These are phyloP conservation scores for Moesziomyces parantarcticus DNA, from an alignment of 1,284 basidiomycete genomes.

Conservation along the genomic window DNA sequence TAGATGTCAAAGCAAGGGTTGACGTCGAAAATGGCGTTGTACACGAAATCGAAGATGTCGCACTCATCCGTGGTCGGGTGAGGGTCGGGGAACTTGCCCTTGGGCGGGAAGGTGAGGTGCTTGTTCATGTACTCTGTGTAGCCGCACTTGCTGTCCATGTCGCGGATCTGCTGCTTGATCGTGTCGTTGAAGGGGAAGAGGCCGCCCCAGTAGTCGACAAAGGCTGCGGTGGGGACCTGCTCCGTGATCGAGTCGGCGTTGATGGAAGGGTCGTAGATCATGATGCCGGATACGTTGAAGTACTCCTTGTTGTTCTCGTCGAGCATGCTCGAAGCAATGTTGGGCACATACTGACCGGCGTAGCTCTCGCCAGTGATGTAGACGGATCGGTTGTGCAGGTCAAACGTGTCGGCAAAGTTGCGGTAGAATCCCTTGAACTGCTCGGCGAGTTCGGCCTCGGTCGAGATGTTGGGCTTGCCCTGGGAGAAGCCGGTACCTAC, in stretches of 20 bases:
- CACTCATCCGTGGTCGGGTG: conserved; percentile 22
- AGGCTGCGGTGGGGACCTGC: conserved; percentile 51
- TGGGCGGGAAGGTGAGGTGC: conserved; percentile 60
- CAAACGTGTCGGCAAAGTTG: conserved; percentile 56
- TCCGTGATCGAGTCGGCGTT: conserved; percentile 39
- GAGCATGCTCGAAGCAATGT: conserved; percentile 72
- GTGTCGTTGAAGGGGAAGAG: conserved; percentile 43
- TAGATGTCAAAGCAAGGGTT: conserved; percentile 54
- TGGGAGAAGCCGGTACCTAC: conserved; percentile 83
- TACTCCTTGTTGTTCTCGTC: conserved; percentile 40
- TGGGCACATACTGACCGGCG: conserved; percentile 99
- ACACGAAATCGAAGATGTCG: conserved; percentile 33
- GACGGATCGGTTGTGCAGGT: conserved; percentile 47
- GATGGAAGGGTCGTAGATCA: conserved; percentile 63
- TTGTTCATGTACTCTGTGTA: conserved; percentile 51
- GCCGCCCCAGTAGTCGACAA: conserved; percentile 35
- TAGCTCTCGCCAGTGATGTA: conserved; percentile 73
- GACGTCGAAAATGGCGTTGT: conserved; percentile 20
- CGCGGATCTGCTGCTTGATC: conserved; percentile 31
- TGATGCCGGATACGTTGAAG: conserved; percentile 62
- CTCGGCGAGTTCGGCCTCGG: conserved; percentile 65
- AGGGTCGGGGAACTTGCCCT: conserved; percentile 49
- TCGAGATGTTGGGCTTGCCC: conserved; percentile 75
- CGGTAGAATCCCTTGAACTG: conserved; percentile 66
- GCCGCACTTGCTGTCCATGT: conserved; percentile 50